Percentiles rank a stretch among this genome's conserved stretches.
Conservation (phyloP, 2,329 filamentous ascomycete genomes). For the Paecilomyces fulvus region DNA sequence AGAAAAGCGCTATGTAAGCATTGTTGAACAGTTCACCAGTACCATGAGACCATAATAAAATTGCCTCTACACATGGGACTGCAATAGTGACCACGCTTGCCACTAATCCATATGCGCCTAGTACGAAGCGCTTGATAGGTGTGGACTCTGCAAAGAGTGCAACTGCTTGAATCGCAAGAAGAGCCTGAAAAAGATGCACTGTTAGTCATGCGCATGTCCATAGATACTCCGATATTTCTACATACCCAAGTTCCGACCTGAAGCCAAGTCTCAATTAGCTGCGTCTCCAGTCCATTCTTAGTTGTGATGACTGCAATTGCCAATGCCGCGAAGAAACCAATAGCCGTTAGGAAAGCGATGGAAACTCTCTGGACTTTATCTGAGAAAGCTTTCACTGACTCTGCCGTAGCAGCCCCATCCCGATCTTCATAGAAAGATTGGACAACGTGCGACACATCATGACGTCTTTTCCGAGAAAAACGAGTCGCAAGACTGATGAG, state of each 20-base stretch:
- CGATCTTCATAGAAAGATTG: slow-evolving; percentile 54
- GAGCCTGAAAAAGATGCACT: slow-evolving; percentile 9
- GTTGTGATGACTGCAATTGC: slow-evolving; percentile 48
- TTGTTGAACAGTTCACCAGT: slow-evolving; percentile 3
- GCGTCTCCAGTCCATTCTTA: slow-evolving; percentile 23
- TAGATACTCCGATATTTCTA: slow-evolving; percentile 6
- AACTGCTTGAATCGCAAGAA: slow-evolving; percentile 24
- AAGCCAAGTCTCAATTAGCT: slow-evolving; percentile 51
- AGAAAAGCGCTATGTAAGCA: slow-evolving; percentile 39
- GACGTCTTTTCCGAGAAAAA: slow-evolving; percentile 8
- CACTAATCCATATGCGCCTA: slow-evolving; percentile 23
- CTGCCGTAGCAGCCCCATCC: slow-evolving; percentile 60
- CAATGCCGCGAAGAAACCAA: slow-evolving; percentile 50
- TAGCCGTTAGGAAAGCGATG: slow-evolving; percentile 46
- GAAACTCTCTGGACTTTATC: slow-evolving; percentile 49
- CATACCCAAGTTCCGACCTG: slow-evolving; percentile 56
- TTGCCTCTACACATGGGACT: slow-evolving; percentile 16
- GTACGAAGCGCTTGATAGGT: slow-evolving; percentile 21
- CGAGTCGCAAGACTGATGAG: slow-evolving; percentile 13
- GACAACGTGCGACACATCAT: slow-evolving; percentile 13
- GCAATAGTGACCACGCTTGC: slow-evolving; percentile 19
- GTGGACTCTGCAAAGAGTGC: slow-evolving; percentile 27
- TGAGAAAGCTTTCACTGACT: slow-evolving; percentile 55
- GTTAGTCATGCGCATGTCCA: neutral
- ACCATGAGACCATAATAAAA: slow-evolving; percentile 22